A percentile compares a stretch with the other conserved stretches of the same genome.
phyloP scores from a whole-genome alignment of 352 stramenopile species.

The Globisporangium cystogenes region DNA sequence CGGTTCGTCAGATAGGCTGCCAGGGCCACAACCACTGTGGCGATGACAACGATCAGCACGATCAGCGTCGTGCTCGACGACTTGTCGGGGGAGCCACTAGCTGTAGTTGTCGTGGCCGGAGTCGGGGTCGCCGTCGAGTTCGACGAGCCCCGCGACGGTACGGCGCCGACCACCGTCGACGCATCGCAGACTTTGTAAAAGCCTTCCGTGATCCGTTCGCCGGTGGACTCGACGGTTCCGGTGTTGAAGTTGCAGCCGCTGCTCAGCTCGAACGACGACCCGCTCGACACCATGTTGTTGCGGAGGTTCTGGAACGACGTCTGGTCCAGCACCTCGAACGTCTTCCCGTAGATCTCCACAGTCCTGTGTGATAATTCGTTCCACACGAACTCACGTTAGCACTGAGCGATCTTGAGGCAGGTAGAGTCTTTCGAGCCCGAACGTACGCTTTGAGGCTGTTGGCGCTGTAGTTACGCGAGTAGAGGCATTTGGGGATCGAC shows the following conservation, averaged over 20 bases:
- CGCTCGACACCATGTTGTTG: conserved; percentile 5
- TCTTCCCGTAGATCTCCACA: conserved; percentile 6
- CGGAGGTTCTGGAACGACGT: conserved; percentile 4
- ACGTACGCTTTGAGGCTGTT: conserved; percentile 21
- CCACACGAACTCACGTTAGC: not conserved
- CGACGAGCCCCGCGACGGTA: not conserved
- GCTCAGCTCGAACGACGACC: conserved; percentile 9
- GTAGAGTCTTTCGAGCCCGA: not conserved
- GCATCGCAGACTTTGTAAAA: conserved; percentile 16
- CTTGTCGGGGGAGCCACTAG: not conserved
- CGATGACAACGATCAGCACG: conserved; percentile 41
- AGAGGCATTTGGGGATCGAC: conserved; percentile 23
- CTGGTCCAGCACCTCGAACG: conserved; percentile 13
- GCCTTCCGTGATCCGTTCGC: conserved; percentile 5
- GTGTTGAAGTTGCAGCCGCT: conserved; percentile 12
- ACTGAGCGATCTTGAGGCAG: not conserved
- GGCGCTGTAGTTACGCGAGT: conserved; percentile 17
- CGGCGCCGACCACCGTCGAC: conserved; percentile 3
- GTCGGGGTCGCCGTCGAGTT: not conserved
- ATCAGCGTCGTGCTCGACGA: conserved; percentile 32
- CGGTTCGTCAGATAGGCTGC: conserved; percentile 31
- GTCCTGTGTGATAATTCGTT: not conserved
- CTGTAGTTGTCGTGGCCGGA: not conserved
- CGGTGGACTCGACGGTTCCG: conserved; percentile 1
- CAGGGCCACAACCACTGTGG: conserved; percentile 29